Base-by-base conservation (phyloP, 106 monocot genomes). In the Agapanthus africanus region DNA sequence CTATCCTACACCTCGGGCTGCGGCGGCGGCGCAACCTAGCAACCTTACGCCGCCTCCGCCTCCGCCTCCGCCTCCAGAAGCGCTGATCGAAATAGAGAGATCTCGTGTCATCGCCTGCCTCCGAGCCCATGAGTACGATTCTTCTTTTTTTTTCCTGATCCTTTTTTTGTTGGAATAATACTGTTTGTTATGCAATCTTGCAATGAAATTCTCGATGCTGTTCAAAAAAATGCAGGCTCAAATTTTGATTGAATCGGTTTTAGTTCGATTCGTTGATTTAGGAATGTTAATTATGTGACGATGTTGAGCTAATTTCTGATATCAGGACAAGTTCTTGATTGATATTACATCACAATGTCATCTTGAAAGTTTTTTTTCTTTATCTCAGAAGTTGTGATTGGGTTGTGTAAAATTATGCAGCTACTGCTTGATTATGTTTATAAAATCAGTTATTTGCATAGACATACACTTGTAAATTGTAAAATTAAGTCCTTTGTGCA, bases 91-190 rank as follows among this genome's bases (percentile, higher is more conserved):
- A 37, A 93, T 93, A 35, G 63, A 75, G 23, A 84, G 40, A 18
- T 86, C 87, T 51, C 59, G 84, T 39, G 59, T 90, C 81, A 84
- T 93, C 70, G 86, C 93, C 9, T 93, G 93, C 68, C 90, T 93
- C 42, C 90, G 90, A 37, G 93, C 93, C 36, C 39, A 74, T 23
- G 74, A 81, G 93, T 92, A 78, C 63, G 14, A 59, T 26, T 23
- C 26, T 16, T 42, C 2, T 46, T 40, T 32, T 44, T 76, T 31
- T 16, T 3, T 39, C 21, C 51, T 11, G n/a, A 7, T 18, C 31
- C 23, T 69, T 50, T 37, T 52, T 34, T 69, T 34, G 31, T 22
- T 54, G 11, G 31, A 37, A 27, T 4, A 31, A 52, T 44, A 44
- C n/a, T n/a, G 35, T 31, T 52, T 52, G 21, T 11, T 19, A 22